Evolutionary conservation across 169 alveolate species (phyloP).

Genomic region (Perkinsus chesapeaki): DNA sequence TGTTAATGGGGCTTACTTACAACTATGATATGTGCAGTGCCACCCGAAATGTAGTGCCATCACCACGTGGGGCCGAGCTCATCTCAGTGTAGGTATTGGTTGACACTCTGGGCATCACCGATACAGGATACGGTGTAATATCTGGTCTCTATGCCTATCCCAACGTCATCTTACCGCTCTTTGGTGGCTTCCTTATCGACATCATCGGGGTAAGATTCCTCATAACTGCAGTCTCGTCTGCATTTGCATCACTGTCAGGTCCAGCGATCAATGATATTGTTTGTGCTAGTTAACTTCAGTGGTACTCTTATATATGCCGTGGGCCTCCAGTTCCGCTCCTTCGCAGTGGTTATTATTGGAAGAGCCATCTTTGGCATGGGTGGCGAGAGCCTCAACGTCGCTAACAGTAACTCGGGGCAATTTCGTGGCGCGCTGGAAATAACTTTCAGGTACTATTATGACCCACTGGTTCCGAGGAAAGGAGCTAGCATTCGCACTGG

Average conservation of each 20-base stretch:
- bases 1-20: background rate
- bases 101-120: background rate
- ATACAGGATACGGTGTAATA: slow-evolving; percentile 31
- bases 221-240: background rate
- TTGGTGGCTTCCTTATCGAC: slow-evolving; percentile 55
- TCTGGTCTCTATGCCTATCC: slow-evolving; percentile 55
- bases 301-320: slow-evolving; percentile 40
- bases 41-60: background rate
- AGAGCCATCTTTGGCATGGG: slow-evolving; percentile 57
- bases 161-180: slow-evolving; percentile 53
- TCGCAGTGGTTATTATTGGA: slow-evolving; percentile 40
- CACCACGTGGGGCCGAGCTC: background rate
- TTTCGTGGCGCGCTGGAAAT: background rate
- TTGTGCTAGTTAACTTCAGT: slow-evolving; percentile 23
- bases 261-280: slow-evolving; percentile 33
- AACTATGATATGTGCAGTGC: background rate
- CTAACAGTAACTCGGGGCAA: slow-evolving; percentile 18
- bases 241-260: background rate
- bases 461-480: slow-evolving; percentile 48
- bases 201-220: slow-evolving; percentile 21
- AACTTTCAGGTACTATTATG: slow-evolving; percentile 20
- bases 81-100: background rate
- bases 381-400: slow-evolving; percentile 50
- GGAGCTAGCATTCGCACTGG: slow-evolving; percentile 53
- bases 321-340: slow-evolving; percentile 35